Percentiles rank a stretch among this genome's conserved stretches.
phyloP scores from a whole-genome alignment of 129 eudicot genomes.

The Solidago caesia region DNA sequence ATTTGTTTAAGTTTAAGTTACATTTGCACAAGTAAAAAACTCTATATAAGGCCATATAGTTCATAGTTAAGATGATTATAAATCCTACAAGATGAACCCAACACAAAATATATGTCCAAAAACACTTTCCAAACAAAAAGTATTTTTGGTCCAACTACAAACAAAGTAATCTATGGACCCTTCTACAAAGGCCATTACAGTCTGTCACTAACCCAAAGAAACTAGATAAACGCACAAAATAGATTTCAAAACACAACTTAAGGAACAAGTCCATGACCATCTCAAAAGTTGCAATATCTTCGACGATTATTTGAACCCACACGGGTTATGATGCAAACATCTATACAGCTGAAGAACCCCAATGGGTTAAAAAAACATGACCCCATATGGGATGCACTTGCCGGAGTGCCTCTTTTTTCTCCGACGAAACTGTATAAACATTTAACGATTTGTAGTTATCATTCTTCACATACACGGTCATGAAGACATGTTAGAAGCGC shows the following conservation, averaged over 20 bases:
- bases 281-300: not conserved
- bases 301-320: not conserved
- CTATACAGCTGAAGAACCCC: not conserved
- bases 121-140: no score
- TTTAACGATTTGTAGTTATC: not conserved
- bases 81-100: no score
- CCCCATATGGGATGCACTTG: not conserved
- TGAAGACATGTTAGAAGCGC: not conserved
- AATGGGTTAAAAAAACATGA: not conserved
- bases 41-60: no score
- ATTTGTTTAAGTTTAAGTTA: no score
- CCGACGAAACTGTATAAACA: not conserved
- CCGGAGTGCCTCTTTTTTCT: not conserved
- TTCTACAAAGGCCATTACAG: no score
- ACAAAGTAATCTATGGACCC: no score
- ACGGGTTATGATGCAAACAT: not conserved
- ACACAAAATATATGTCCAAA: no score
- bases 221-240: no score
- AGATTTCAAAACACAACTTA: not conserved
- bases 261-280: not conserved
- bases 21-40: no score
- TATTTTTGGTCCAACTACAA: no score
- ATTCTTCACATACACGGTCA: not conserved
- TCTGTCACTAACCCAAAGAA: no score
- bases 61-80: no score